Evolutionary conservation across 2,329 filamentous ascomycete genomes (phyloP), one percentile per base, ranked within the genome.

Genomic region (Eurotiales sp.): DNA sequence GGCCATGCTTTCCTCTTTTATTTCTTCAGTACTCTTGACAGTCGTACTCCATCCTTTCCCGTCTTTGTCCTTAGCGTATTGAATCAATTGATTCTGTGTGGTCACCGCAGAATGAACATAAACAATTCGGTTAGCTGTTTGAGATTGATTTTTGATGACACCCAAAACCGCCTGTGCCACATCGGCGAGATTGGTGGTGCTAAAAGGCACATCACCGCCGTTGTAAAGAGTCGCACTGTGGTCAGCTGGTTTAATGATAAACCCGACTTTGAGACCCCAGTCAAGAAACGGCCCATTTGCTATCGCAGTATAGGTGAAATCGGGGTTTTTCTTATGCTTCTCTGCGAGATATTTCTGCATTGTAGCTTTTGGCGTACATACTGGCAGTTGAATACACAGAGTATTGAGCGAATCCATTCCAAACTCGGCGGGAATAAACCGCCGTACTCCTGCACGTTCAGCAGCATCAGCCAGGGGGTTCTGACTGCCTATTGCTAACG

Each of bases 51-150:
- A 46, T 10, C 15, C 27, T 36, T 46, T 46, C 8, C 29, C 43
- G 22, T 46, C 43, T 15, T 19, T 46, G 4, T 32, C 43, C 19
- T 34, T 32, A 4, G 43, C 43, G 23, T 22, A 46, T 21, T 22
- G 29, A 30, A 46, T 22, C 0, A 76, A 52, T 42, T 69, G 47
- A 14, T 70, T 70, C 61, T 81, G 79, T 0, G 75, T 73, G 14
- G 73, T 64, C 4, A 69, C 63, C 8, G 72, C 63, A 22, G 75
- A 72, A 6, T 76, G 62, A n/a, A 80, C 64, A 52, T 70, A 72
- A 2, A 84, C 68, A 2, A 61, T 51, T 3, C 72, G 68, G 60
- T 85, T 83, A 62, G 73, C 74, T 0, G 81, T 83, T 60, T 79
- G 74, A 2, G 77, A 72, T 0, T 71, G 74, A 46, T 82, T 69